These are phyloP conservation scores for Coniochaeta prunicola DNA, from an alignment of 2,329 filamentous ascomycete genomes.

Conservation along the genomic window DNA sequence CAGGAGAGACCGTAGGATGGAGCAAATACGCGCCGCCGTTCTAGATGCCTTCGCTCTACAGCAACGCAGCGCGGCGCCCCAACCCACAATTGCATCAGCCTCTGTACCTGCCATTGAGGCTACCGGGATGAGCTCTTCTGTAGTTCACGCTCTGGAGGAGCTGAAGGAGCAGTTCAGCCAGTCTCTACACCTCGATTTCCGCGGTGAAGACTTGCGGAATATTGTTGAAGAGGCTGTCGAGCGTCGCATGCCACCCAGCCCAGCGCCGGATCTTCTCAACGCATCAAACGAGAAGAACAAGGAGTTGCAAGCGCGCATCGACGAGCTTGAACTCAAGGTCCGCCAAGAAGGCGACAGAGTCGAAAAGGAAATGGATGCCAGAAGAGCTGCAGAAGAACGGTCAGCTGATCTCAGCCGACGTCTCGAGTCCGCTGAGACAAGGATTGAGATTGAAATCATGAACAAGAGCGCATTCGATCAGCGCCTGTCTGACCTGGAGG, in stretches of 20 bases:
- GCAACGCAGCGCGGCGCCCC: conserved; percentile 31
- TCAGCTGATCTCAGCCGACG: conserved; percentile 46
- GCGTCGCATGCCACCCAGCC: conserved; percentile 44
- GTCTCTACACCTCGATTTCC: conserved; percentile 35
- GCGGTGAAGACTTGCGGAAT: conserved; percentile 47
- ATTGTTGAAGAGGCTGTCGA: conserved; percentile 58
- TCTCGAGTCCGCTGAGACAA: conserved; percentile 49
- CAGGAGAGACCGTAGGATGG: conserved; percentile 67
- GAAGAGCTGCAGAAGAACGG: conserved; percentile 45
- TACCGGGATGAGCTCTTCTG: conserved; percentile 15
- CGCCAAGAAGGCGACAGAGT: conserved; percentile 38
- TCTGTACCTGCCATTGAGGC: conserved; percentile 28
- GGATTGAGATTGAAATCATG: conserved; percentile 53
- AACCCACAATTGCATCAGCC: conserved; percentile 18
- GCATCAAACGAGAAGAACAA: conserved; percentile 40
- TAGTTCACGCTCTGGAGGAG: conserved; percentile 61
- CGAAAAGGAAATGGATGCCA: conserved; percentile 40
- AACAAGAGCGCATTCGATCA: conserved; percentile 51
- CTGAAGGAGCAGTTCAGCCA: conserved; percentile 48
- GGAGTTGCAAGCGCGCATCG: conserved; percentile 52
- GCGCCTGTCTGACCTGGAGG: conserved; percentile 63
- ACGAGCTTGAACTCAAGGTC: conserved; percentile 52
- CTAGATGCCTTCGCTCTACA: conserved; percentile 64
- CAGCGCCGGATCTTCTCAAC: conserved; percentile 38
- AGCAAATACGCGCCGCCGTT: conserved; percentile 70